Base-by-base conservation (phyloP, 2,329 filamentous ascomycete genomes). In the Fusarium concolor region DNA sequence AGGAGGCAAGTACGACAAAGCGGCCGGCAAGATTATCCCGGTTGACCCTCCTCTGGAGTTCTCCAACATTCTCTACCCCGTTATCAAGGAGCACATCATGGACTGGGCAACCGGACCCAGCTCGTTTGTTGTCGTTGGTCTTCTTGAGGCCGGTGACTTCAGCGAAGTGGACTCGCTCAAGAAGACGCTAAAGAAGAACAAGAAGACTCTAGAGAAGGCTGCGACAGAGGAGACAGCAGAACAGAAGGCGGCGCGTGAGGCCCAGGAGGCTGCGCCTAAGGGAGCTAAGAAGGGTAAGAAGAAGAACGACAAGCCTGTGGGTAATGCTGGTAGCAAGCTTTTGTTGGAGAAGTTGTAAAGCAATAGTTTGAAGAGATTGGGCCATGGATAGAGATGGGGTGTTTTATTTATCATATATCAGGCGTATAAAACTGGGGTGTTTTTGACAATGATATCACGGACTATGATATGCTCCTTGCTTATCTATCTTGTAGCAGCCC, bases 21-120 rank as follows among this genome's bases (percentile, higher is more conserved):
- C 85, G 42, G 85, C 88, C 3, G 93, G 93, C 79, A 88, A 85
- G 56, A 80, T 96, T 43, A 86, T 91, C 73, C 87, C 89, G 22
- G 85, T 91, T 3, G 89, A 94, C 47, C 93, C 94, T 17, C 86
- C 92, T 10, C 84, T 98, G 56, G 86, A 90, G 49, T 99, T 99
- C 77, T 89, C 92, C 62, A 86, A 91, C 68, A 82, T 91, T 47
- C 84, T 99, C n/a, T 98, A 95, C 77, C 88, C 90, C 8, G 83
- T 91, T 64, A 94, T 98, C 78, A 87, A 92, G 76, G 87, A 89
- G 1, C 83, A 92, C 70, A 81, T 96, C 24, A 78, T 96, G 59
- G 83, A 88, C 20, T 99, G 96, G 96, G 94, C 95, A 0, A 94
- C 90, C 0, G 92, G 94, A 0, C 87, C 90, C 2, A 94, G 93